These are phyloP conservation scores for Neurospora sp. DNA, from an alignment of 495 filamentous ascomycete genomes.

Conservation along the genomic window DNA sequence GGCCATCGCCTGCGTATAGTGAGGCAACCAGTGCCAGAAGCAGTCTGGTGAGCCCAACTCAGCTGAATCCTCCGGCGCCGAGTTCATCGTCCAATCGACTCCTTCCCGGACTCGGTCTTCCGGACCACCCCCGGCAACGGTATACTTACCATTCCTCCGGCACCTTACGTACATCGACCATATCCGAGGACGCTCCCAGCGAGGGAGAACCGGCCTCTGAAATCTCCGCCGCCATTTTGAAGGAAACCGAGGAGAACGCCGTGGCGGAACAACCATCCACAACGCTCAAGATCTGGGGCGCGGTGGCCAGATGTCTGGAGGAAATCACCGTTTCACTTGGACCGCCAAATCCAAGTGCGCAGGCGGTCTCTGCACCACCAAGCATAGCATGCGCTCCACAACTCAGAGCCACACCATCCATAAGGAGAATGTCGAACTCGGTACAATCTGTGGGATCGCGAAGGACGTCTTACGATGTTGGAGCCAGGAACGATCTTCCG, in stretches of 20 bases:
- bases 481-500: neutral
- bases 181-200: neutral
- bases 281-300: neutral
- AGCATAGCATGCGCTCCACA: neutral
- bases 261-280: neutral
- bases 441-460: neutral
- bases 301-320: constrained; percentile 1
- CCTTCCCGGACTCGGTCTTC: neutral
- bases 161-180: neutral
- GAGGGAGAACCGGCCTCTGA: neutral
- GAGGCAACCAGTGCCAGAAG: neutral
- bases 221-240: neutral
- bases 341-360: neutral
- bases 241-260: neutral
- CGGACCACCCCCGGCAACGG: neutral
- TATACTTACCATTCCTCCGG: neutral
- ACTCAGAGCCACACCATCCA: neutral
- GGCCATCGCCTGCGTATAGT: neutral
- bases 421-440: neutral
- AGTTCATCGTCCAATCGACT: neutral
- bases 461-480: neutral
- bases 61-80: neutral
- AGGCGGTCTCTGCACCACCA: neutral
- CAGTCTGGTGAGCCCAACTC: neutral
- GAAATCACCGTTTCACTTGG: constrained; percentile 1